Conservation (phyloP, 345 rosid species). For the Syzygium aqueum region DNA sequence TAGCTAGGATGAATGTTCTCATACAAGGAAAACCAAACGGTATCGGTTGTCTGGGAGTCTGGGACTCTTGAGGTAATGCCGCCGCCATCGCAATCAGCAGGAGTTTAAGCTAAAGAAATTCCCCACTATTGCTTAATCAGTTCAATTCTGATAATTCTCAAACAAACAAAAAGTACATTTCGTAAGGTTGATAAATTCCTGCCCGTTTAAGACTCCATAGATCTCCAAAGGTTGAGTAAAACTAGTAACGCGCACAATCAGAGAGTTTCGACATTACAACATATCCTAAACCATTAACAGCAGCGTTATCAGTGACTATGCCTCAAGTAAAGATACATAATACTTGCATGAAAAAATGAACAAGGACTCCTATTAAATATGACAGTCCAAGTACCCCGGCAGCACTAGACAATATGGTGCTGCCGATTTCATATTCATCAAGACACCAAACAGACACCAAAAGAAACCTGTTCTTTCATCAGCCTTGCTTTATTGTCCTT, state of each 20-base stretch:
- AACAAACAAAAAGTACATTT: background rate
- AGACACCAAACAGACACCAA: background rate
- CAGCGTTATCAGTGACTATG: background rate
- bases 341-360: background rate
- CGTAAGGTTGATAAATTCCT: background rate
- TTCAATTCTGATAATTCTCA: background rate
- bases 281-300: background rate
- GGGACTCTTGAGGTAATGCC: background rate
- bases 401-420: background rate
- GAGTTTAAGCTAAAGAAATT: background rate
- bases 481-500: background rate
- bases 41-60: background rate
- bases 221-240: background rate
- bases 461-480: background rate
- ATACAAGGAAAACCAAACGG: background rate
- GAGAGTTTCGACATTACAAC: background rate
- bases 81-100: background rate
- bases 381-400: background rate
- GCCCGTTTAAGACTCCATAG: background rate
- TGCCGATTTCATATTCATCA: background rate
- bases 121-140: background rate
- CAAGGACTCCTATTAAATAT: background rate
- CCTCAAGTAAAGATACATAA: background rate
- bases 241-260: background rate
- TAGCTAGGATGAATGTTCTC: background rate